phyloP scores from a whole-genome alignment of 352 stramenopile species.

The Phytophthora tubulina region DNA sequence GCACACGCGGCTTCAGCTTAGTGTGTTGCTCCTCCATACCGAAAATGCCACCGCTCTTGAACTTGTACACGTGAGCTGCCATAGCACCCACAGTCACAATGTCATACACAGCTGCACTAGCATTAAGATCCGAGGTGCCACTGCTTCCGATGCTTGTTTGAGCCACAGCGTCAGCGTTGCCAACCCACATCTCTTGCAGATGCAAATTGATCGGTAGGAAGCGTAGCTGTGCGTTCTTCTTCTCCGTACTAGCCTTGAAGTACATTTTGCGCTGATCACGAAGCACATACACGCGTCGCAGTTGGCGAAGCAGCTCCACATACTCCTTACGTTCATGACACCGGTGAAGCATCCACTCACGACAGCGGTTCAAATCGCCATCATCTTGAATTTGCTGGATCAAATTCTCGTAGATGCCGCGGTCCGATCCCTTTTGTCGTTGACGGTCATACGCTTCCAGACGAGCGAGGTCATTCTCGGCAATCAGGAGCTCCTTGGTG shows the following conservation, averaged over 20 bases:
- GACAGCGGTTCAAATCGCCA: conserved; percentile 82
- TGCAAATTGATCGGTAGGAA: conserved; percentile 90
- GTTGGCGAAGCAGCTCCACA: conserved; percentile 65
- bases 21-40: conserved; percentile 74
- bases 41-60: conserved; percentile 87
- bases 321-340: conserved; percentile 78
- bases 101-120: conserved; percentile 68
- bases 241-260: conserved; percentile 89
- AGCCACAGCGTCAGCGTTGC: conserved; percentile 54
- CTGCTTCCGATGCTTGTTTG: conserved; percentile 48
- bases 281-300: conserved; percentile 72
- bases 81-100: conserved; percentile 90
- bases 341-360: conserved; percentile 86
- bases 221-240: conserved; percentile 82
- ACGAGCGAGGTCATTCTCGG: conserved; percentile 77
- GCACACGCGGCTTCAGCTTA: conserved; percentile 75
- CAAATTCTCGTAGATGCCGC: conserved; percentile 89
- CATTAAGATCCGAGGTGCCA: conserved; percentile 41
- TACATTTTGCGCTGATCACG: conserved; percentile 83
- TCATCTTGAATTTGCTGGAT: conserved; percentile 92
- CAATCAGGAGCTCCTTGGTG: conserved; percentile 79
- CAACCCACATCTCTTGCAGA: conserved; percentile 89
- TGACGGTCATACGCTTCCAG: conserved; percentile 82
- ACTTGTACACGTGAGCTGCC: conserved; percentile 90
- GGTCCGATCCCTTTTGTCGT: conserved; percentile 81